Evolutionary conservation across 768 basidiomycete genomes (phyloP).

Genomic region (Tulasnella sp.): DNA sequence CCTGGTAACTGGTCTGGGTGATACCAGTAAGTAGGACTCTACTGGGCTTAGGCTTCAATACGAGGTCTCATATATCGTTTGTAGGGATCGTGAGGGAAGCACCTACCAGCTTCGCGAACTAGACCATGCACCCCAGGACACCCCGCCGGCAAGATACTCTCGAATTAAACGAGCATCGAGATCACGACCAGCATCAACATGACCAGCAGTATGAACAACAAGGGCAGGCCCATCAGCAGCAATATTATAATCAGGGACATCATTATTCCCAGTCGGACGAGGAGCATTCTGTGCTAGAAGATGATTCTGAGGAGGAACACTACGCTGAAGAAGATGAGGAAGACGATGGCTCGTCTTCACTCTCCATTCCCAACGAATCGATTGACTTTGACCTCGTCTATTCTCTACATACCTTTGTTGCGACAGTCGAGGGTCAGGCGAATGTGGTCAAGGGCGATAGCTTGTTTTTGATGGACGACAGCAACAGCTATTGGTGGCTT

Average conservation of each 20-base stretch:
- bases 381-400: conserved; percentile 92
- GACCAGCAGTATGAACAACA: conserved; percentile 37
- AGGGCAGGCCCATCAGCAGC: conserved; percentile 32
- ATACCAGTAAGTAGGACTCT: too few relatives aligned
- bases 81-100: too few relatives aligned
- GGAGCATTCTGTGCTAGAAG: conserved; percentile 73
- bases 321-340: conserved; percentile 55
- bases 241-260: background rate
- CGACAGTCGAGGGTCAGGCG: conserved; percentile 97
- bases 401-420: conserved; percentile 91
- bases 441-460: conserved; percentile 98
- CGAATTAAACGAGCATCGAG: conserved; percentile 57
- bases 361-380: conserved; percentile 82
- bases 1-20: too few relatives aligned
- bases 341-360: conserved; percentile 67
- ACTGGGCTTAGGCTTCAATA: too few relatives aligned
- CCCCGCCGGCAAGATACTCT: conserved; percentile 50
- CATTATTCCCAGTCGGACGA: conserved; percentile 38
- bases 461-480: conserved; percentile 93
- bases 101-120: too few relatives aligned
- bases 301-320: conserved; percentile 53
- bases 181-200: conserved; percentile 40
- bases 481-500: conserved; percentile 99
- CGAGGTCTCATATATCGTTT: too few relatives aligned
- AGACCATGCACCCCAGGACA: too few relatives aligned